Evolutionary conservation across 352 stramenopile genomes (phyloP), one percentile per base, ranked within the genome.

Genomic region (Globisporangium emineosum): DNA sequence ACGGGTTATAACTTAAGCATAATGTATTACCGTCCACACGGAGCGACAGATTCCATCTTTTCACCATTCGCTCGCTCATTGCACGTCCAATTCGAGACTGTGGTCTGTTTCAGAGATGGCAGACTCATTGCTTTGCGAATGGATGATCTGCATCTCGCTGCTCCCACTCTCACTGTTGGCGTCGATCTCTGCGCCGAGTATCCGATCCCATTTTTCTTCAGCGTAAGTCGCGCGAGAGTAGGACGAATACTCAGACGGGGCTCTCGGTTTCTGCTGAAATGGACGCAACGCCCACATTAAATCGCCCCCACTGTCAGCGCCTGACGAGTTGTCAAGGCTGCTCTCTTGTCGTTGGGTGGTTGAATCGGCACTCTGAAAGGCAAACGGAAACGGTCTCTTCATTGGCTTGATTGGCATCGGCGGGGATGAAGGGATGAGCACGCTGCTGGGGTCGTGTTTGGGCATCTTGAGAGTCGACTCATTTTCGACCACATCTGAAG

Each of bases 191-290:
- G 47, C 60, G 23, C 67, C 75, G 30, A 91, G 70, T 54, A 91
- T 91, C 29, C 74, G 75, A 67, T 91, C 83, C 83, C 83, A 91
- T 64, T 91, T 91, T 53, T 88, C 80, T 70, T 91, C 83, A 3
- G 72, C 79, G 32, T 50, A 77, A 0, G 60, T 76, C 6, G 74
- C 72, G 45, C 71, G 69, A 27, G 60, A 57, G 40, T 69, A 77
- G 32, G 55, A 63, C 25, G 64, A 64, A 32, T 43, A 42, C 35
- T 50, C 61, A 43, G 43, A 61, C 30, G 42, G 52, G 17, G 23
- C 70, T 64, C 23, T 58, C 23, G 53, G 27, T 67, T 13, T 70
- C 56, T 27, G 50, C 35, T 65, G 60, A 35, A 42, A 68, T 32
- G 23, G 65, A 23, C 5, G 70, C 43, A 50, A 51, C 9, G 57